These are phyloP conservation scores for Solanum hybrid DNA, from an alignment of 305 asterid species.

Conservation along the genomic window DNA sequence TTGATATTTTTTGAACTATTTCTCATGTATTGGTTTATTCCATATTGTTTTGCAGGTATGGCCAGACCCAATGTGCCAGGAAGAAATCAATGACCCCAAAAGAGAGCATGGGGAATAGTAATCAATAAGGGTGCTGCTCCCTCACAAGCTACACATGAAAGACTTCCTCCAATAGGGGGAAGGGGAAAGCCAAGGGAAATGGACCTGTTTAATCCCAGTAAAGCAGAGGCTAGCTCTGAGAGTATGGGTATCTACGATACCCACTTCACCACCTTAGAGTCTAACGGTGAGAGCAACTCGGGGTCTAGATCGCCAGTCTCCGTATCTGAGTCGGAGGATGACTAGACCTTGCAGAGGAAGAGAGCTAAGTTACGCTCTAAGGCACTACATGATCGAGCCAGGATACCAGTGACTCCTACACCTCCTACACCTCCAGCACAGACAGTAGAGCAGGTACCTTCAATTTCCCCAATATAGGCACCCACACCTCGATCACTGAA, in stretches of 20 bases:
- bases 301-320: not conserved
- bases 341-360: not conserved
- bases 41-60: not conserved
- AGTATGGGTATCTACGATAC: not conserved
- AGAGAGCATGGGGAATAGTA: not conserved
- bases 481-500: not conserved
- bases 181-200: not conserved
- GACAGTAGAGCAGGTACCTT: not conserved
- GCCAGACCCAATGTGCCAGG: not conserved
- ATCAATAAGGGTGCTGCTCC: not conserved
- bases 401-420: not conserved
- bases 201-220: not conserved
- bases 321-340: not conserved
- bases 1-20: not conserved
- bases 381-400: not conserved
- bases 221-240: not conserved
- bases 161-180: not conserved
- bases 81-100: too few relatives aligned
- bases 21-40: not conserved
- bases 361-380: not conserved
- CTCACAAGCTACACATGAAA: not conserved
- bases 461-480: not conserved
- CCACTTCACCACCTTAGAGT: not conserved
- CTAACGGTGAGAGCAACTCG: not conserved
- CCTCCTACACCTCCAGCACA: not conserved